Base-by-base conservation (phyloP, 2,329 filamentous ascomycete genomes). In the Trichoderma asperellum region DNA sequence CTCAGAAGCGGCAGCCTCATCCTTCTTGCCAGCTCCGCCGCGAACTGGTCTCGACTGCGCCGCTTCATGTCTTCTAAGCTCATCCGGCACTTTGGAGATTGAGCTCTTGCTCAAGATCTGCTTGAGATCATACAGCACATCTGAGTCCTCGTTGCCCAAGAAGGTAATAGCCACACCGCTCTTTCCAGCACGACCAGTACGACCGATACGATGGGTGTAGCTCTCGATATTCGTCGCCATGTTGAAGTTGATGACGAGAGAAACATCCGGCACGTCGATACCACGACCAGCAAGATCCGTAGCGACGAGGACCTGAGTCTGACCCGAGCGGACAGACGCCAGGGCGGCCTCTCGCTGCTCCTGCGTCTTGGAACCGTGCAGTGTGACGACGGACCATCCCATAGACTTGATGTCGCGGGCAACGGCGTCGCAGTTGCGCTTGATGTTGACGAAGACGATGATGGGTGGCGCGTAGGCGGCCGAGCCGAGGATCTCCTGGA, bases 391-490 rank as follows among this genome's bases (percentile, higher is more conserved):
- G 24, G 89, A 92, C 85, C 94, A 96, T 74, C 96, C 96, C 89
- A 96, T 96, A 64, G 92, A 88, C 78, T 97, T 96, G 84, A 99
- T 96, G 77, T 98, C 95, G 71, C 93, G 88, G 3, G 95, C 95
- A 59, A 99, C 91, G 70, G 93, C 92, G 79, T 99, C 96, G 83
- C 95, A 98, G 83, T 98, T 98, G 75, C 94, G 92, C 83, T 98
- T 98, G 89, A 98, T 97, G 81, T 99, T 99, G 87, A 99, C 96
- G 79, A 99, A 99, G 72, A 99, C 94, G 75, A 99, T 99, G 79
- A 99, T 97, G 18, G 96, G 96, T 10, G 95, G 88, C 8, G 87
- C 85, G 81, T 94, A 98, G 73, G 94, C 91, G 73, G 90, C 86
- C 1, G 91, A 94, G 59, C 87, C 84, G 49, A 99, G 88, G 71